Base-by-base conservation (phyloP, 2,329 filamentous ascomycete species). In the Arachnomyces sp. region DNA sequence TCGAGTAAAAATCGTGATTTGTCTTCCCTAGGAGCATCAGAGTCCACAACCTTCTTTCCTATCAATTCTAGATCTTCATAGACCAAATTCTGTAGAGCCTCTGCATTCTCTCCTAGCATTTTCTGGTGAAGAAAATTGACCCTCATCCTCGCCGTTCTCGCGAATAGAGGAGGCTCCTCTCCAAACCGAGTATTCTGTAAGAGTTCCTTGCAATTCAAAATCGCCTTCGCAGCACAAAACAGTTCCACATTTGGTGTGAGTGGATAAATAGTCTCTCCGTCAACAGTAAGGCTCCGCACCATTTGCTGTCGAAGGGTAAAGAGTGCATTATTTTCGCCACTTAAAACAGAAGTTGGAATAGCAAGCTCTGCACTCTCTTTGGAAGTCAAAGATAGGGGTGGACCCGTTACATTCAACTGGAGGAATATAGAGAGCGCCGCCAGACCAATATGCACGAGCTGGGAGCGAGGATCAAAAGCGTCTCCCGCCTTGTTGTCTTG, bases 361-460 rank as follows among this genome's bases (percentile, higher is more conserved):
- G 81, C 47, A 2, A 66, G 47, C 9, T 71, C 62, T 3, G 71
- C 64, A 25, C 20, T 25, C 9, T 5, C 5, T 25, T 9, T 25
- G 2, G 73, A 63, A 16, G 63, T 62, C 54, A 79, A 81, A 0
- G 70, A 65, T n/a, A 94, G 67, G 0, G 87, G 81, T 1, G 89
- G 89, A 0, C 89, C 89, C 3, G 89, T 94, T 39, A 93, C 84
- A 57, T 87, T 94, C 1, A 79, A 79, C 59, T 95, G 89, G 12
- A 94, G 63, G 57, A 94, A 95, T 8, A 81, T 77, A 54, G 86
- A 75, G 8, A 94, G 71, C 2, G 82, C 76, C 1, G 82, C 79
- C 35, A 85, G 66, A 7, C 79, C 84, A 28, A 83, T 66, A 33
- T 76, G 66, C 39, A 78, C 47, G 6, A 71, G 45, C 36, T 63